These are phyloP conservation scores for Calocera cornea DNA, from an alignment of 768 basidiomycete species.

Conservation along the genomic window DNA sequence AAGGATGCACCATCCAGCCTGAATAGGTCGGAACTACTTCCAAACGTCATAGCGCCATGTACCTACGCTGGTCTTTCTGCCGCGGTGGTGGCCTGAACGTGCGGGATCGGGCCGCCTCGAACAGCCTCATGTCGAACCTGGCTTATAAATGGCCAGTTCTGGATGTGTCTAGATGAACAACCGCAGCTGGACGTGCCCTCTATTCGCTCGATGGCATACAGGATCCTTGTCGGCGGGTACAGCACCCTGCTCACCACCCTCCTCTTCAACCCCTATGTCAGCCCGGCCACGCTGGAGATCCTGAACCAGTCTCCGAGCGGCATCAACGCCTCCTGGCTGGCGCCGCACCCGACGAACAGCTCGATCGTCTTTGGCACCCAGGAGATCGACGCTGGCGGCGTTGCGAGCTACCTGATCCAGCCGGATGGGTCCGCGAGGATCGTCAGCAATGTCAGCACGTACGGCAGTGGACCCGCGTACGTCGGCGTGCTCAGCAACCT, in stretches of 20 bases:
- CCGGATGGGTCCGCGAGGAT: conserved; percentile 3
- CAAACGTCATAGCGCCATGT: background rate
- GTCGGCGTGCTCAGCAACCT: conserved; percentile 2
- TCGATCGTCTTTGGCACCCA: conserved; percentile 33
- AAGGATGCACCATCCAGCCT: background rate
- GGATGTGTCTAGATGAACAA: background rate
- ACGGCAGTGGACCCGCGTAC: background rate
- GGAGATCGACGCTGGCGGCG: conserved; percentile 2
- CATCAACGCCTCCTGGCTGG: conserved; percentile 47
- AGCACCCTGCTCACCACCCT: conserved; percentile 47
- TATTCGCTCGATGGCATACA: conserved; percentile 17
- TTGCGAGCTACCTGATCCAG: background rate
- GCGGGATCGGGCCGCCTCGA: background rate
- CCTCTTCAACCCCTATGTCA: conserved; percentile 39
- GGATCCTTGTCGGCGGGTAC: conserved; percentile 56
- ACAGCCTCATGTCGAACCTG: background rate
- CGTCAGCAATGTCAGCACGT: conserved; percentile 4
- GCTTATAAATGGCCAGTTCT: background rate
- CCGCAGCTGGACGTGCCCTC: background rate
- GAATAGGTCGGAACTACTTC: background rate
- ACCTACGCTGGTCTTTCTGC: background rate
- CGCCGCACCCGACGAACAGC: conserved; percentile 40
- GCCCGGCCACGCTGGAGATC: conserved; percentile 29
- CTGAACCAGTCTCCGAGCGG: conserved; percentile 38
- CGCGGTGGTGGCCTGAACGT: background rate